Conservation (phyloP, 441 rosid species). For the Populus trichocarpa region DNA sequence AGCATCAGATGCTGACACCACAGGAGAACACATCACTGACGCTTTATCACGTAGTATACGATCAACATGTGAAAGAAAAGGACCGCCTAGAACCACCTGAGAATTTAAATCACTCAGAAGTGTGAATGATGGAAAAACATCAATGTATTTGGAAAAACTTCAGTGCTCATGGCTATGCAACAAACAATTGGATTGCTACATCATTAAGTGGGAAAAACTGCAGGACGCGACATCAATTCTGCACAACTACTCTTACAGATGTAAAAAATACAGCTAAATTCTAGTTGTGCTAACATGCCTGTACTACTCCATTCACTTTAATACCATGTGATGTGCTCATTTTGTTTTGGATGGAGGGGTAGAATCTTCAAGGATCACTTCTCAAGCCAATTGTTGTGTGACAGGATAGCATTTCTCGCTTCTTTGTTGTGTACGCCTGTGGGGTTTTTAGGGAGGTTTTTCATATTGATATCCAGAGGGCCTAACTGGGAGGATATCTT, state of each 20-base stretch:
- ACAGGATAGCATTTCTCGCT: background rate
- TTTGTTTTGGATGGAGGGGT: background rate
- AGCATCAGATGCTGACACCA: constrained; percentile 51
- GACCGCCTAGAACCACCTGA: constrained; percentile 77
- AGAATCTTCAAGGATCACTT: background rate
- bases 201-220: background rate
- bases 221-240: background rate
- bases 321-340: background rate
- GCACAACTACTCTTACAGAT: background rate
- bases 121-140: background rate
- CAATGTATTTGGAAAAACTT: background rate
- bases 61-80: constrained; percentile 66
- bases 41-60: constrained; percentile 56
- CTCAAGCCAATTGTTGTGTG: background rate
- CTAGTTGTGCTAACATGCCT: background rate
- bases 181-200: background rate
- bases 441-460: background rate
- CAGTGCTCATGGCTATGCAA: background rate
- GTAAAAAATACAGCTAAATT: background rate
- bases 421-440: background rate
- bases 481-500: background rate
- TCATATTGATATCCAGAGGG: background rate
- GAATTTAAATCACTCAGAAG: constrained; percentile 17
- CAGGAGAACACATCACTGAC: constrained; percentile 40
- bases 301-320: background rate